Evolutionary conservation across 768 basidiomycete genomes (phyloP).

Genomic region (Calocybe indica): DNA sequence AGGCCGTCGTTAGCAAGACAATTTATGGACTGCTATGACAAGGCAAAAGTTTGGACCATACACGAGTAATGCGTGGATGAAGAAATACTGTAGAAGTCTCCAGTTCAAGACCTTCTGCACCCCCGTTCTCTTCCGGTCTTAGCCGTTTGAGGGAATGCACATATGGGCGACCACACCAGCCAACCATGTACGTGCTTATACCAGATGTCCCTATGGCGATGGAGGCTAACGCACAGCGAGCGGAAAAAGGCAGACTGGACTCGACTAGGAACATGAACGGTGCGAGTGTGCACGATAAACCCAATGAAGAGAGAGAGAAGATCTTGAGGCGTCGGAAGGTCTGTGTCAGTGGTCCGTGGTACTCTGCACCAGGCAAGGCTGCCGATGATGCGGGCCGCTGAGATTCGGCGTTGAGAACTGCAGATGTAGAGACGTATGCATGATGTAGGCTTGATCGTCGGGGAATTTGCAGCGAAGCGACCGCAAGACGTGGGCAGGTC

Average conservation of each 20-base stretch:
- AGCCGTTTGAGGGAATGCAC: constrained; percentile 57
- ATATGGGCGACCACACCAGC: constrained; percentile 69
- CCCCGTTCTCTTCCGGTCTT: constrained; percentile 33
- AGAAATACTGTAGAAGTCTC: constrained; percentile 61
- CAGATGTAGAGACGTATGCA: neutral
- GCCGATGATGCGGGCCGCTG: too few relatives aligned
- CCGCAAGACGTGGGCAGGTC: too few relatives aligned
- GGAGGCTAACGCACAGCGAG: constrained; percentile 58
- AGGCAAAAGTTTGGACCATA: constrained; percentile 16
- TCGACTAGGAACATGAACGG: constrained; percentile 84
- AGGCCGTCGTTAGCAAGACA: neutral
- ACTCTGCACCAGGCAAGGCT: constrained; percentile 27
- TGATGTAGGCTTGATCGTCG: too few relatives aligned
- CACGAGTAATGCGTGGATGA: constrained; percentile 56
- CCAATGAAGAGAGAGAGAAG: constrained; percentile 77
- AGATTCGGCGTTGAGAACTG: constrained; percentile 5
- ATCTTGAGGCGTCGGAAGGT: constrained; percentile 78
- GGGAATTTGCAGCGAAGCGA: too few relatives aligned
- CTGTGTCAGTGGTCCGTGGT: constrained; percentile 63
- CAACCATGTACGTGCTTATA: constrained; percentile 69
- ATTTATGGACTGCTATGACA: neutral
- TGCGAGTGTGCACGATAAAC: constrained; percentile 58
- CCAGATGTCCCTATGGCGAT: constrained; percentile 71
- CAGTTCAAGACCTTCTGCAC: constrained; percentile 58
- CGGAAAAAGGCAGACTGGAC: constrained; percentile 64